Percentiles rank a stretch among this genome's conserved stretches.
These are phyloP conservation scores for Neurospora sp. DNA, from an alignment of 495 filamentous ascomycete species.

Conservation along the genomic window DNA sequence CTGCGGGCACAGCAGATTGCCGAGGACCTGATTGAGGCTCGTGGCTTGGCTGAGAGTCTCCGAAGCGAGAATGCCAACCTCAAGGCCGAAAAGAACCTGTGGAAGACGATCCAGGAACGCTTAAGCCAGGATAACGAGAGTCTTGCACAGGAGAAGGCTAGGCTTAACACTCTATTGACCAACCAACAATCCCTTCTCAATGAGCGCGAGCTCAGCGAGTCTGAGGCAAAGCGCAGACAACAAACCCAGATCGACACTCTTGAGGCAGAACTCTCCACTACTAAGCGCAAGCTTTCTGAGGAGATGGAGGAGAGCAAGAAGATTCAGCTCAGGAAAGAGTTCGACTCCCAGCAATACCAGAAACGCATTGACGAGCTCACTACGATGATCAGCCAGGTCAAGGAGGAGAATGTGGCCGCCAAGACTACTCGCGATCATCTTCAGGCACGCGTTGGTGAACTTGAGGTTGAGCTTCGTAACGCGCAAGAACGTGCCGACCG, in stretches of 20 bases:
- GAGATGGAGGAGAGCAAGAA: conserved; percentile 78
- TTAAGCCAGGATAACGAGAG: conserved; percentile 76
- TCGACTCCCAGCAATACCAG: conserved; percentile 73
- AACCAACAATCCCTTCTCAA: conserved; percentile 80
- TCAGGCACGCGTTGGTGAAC: conserved; percentile 75
- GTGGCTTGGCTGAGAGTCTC: conserved; percentile 71
- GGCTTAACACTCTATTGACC: conserved; percentile 68
- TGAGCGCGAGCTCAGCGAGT: conserved; percentile 78
- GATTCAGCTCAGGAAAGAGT: conserved; percentile 69
- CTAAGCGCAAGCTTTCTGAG: conserved; percentile 74
- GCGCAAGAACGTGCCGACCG: conserved; percentile 77
- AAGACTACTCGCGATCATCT: conserved; percentile 84
- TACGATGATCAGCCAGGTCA: conserved; percentile 60
- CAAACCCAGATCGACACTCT: conserved; percentile 66
- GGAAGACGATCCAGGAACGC: conserved; percentile 83
- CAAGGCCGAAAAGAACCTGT: conserved; percentile 83
- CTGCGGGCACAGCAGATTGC: conserved; percentile 80
- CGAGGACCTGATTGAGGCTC: conserved; percentile 84
- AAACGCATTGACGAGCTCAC: conserved; percentile 85
- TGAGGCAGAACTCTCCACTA: conserved; percentile 64
- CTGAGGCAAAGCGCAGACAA: conserved; percentile 67
- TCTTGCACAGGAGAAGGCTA: conserved; percentile 69
- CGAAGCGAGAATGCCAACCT: conserved; percentile 86
- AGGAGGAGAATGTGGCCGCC: conserved; percentile 71
- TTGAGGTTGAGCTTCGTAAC: conserved; percentile 75